phyloP scores from a whole-genome alignment of 2,329 filamentous ascomycete genomes.

The Cercospora brassicicola region DNA sequence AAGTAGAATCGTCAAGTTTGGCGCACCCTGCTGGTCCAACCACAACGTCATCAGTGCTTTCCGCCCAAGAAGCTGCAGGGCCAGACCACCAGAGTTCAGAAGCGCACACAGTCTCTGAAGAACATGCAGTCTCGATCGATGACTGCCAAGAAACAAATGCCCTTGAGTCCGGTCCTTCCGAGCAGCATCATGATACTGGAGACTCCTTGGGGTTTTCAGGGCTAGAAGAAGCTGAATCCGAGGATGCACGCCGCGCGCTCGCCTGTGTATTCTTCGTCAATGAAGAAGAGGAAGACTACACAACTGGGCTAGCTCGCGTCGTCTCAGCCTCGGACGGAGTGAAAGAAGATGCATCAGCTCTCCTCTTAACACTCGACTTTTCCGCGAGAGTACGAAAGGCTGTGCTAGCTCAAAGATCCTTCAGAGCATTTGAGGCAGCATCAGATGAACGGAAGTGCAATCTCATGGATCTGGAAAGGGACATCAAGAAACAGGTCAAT shows the following conservation, averaged over 20 bases:
- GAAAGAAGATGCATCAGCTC: background rate
- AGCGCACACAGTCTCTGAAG: no score
- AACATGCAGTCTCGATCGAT: no score
- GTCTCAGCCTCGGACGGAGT: constrained; percentile 4
- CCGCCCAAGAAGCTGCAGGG: no score
- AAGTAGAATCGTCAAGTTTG: background rate
- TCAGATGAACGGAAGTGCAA: background rate
- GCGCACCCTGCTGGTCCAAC: no score
- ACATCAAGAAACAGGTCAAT: background rate
- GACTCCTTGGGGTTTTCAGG: background rate
- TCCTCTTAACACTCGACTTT: background rate
- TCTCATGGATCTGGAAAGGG: background rate
- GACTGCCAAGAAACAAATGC: no score
- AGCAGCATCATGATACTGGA: background rate
- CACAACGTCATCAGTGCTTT: no score
- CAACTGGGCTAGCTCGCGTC: background rate
- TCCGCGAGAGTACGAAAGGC: background rate
- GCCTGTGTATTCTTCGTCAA: background rate
- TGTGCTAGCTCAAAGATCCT: background rate
- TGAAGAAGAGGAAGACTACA: constrained; percentile 5
- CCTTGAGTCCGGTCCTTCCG: background rate
- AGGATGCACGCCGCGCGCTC: background rate
- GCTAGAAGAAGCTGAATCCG: background rate
- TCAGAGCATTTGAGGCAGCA: background rate
- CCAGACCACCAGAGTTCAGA: no score